Percentiles rank a stretch among this genome's conserved stretches.
Conservation (phyloP, 768 basidiomycete species). For the Lentinus tigrinus region DNA sequence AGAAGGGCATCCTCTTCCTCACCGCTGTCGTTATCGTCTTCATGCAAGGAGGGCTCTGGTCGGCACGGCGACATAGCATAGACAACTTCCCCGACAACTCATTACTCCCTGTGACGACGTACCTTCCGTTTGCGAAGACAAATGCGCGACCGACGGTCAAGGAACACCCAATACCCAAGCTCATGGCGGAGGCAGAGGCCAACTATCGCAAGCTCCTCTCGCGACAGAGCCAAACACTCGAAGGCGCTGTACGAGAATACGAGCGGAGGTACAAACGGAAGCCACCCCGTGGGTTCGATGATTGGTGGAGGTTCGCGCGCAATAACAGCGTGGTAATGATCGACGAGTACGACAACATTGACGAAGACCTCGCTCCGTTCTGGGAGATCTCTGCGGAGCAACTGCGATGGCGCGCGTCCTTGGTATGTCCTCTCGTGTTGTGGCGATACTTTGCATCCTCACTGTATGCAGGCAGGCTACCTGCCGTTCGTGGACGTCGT, state of each 20-base stretch:
- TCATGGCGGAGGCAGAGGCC: slow-evolving; percentile 83
- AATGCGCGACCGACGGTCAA: slow-evolving; percentile 22
- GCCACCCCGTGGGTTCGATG: slow-evolving; percentile 89
- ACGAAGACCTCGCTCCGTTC: slow-evolving; percentile 81
- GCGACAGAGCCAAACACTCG: slow-evolving; percentile 77
- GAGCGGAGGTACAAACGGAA: slow-evolving; percentile 68
- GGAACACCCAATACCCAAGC: slow-evolving; percentile 80
- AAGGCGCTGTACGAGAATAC: slow-evolving; percentile 81
- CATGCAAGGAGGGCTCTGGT: slow-evolving; percentile 35
- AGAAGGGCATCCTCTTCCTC: slow-evolving; percentile 28
- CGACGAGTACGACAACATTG: slow-evolving; percentile 87
- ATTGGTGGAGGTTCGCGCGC: slow-evolving; percentile 83
- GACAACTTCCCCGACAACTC: slow-evolving; percentile 27
- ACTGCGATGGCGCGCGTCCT: slow-evolving; percentile 57
- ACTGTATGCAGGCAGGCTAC: slow-evolving; percentile 54
- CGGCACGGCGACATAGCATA: slow-evolving; percentile 22
- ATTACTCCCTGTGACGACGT: slow-evolving; percentile 20
- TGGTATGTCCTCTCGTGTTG: slow-evolving; percentile 41
- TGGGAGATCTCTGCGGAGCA: slow-evolving; percentile 74
- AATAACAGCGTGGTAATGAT: slow-evolving; percentile 73
- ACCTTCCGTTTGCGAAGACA: slow-evolving; percentile 21
- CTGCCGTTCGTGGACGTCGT: slow-evolving; percentile 86
- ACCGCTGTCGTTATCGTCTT: slow-evolving; percentile 28
- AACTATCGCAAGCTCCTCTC: slow-evolving; percentile 64
- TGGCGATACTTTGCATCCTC: slow-evolving; percentile 2